These are phyloP conservation scores for Pseudomonodictys pantanalensis DNA, from an alignment of 495 filamentous ascomycete species.

Conservation along the genomic window DNA sequence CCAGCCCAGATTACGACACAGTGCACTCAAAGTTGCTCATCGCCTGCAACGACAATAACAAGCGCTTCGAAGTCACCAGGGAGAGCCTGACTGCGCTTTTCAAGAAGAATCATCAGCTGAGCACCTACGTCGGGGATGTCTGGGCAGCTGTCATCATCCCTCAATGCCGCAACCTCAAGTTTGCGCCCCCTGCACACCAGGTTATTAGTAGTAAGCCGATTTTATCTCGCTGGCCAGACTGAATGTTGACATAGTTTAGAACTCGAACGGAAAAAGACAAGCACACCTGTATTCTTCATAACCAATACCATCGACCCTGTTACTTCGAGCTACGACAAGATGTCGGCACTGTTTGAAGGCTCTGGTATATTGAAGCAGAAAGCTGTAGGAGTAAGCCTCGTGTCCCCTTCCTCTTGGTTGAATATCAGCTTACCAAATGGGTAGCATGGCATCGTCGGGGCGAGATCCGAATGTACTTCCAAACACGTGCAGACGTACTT, in stretches of 20 bases:
- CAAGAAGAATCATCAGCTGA: background rate
- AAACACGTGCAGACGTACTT: constrained; percentile 1
- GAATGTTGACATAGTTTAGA: background rate
- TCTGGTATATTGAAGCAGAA: constrained; percentile 8
- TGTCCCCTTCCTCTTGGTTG: background rate
- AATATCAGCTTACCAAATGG: background rate
- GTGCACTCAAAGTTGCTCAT: background rate
- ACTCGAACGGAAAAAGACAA: background rate
- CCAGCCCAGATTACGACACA: background rate
- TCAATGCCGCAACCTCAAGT: background rate
- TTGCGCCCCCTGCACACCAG: background rate
- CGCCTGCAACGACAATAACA: background rate
- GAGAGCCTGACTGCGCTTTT: background rate
- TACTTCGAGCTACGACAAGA: constrained; percentile 4
- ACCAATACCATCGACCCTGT: constrained; percentile 6
- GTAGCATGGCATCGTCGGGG: background rate
- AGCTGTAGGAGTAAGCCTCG: constrained; percentile 10
- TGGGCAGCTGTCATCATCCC: background rate
- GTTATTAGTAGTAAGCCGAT: background rate
- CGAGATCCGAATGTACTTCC: constrained; percentile 1
- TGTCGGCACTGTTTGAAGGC: constrained; percentile 4
- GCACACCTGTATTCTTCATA: constrained; percentile 1
- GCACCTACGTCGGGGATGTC: background rate
- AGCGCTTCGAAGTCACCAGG: background rate
- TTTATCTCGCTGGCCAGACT: background rate